phyloP scores from a whole-genome alignment of 805 yeast genomes.

The Scheffersomyces spartinae region DNA sequence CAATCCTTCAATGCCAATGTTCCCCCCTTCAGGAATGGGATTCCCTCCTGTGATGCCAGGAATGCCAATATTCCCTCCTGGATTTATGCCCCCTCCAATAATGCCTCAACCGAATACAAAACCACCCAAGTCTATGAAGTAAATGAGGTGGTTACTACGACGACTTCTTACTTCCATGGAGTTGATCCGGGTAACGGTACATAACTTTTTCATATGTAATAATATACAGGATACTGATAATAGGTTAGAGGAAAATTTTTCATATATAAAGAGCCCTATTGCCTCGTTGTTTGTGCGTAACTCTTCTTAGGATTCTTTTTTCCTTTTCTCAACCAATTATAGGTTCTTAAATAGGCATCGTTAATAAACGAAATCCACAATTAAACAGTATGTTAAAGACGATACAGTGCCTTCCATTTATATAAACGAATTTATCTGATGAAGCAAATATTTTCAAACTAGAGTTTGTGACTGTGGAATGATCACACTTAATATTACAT shows the following conservation, averaged over 20 bases:
- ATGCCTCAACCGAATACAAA: conserved; percentile 9
- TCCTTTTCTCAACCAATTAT: conserved; percentile 1
- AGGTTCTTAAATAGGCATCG: conserved; percentile 9
- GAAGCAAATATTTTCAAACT: conserved; percentile 32
- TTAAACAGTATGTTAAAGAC: conserved; percentile 6
- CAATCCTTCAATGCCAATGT: conserved; percentile 9
- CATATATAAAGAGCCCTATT: background rate
- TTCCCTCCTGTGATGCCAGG: conserved; percentile 4
- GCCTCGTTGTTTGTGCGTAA: too few relatives aligned
- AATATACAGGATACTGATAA: too few relatives aligned
- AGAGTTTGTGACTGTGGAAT: conserved; percentile 40
- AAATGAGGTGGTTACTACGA: conserved; percentile 5
- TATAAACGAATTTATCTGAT: too few relatives aligned
- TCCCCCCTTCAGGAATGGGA: conserved; percentile 6
- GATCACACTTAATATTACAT: too few relatives aligned
- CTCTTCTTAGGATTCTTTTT: background rate
- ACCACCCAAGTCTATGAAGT: conserved; percentile 8
- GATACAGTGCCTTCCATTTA: too few relatives aligned
- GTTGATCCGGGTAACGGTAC: background rate
- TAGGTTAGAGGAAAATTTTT: conserved; percentile 4
- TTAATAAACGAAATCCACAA: conserved; percentile 8
- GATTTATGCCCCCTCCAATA: conserved; percentile 7
- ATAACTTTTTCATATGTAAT: too few relatives aligned
- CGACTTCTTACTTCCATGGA: conserved; percentile 2
- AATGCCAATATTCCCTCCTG: conserved; percentile 4